These are phyloP conservation scores for Phaseolus lunatus DNA, from an alignment of 306 rosid genomes.

Conservation along the genomic window DNA sequence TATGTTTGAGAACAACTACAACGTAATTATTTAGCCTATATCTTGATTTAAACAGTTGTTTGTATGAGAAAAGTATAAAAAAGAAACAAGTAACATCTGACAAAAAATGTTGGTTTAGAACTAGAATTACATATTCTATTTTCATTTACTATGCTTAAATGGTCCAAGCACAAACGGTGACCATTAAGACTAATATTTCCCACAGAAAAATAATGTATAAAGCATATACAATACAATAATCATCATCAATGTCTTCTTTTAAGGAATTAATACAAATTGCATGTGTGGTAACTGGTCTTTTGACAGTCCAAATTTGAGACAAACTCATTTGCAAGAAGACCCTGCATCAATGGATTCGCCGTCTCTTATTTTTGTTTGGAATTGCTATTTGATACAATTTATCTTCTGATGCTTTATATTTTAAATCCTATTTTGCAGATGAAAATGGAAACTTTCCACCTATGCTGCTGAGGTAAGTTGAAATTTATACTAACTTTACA, in stretches of 20 bases:
- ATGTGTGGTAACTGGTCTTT: background rate
- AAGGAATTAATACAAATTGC: background rate
- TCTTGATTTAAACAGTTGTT: background rate
- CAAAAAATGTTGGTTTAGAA: background rate
- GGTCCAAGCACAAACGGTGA: background rate
- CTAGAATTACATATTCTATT: background rate
- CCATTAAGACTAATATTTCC: background rate
- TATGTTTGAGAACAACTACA: no score
- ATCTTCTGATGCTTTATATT: conserved; percentile 34
- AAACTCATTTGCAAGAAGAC: background rate
- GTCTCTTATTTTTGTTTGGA: background rate
- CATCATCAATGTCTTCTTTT: background rate
- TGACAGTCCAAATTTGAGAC: conserved; percentile 9
- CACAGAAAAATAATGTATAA: background rate
- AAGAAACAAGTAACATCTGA: background rate
- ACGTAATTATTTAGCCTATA: no score
- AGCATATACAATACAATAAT: background rate
- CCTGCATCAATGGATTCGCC: background rate
- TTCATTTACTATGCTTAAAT: background rate
- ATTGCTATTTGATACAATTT: background rate
- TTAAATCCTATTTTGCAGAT: conserved; percentile 59
- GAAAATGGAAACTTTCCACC: conserved; percentile 68
- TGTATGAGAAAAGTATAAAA: background rate
- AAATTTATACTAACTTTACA: conserved; percentile 24
- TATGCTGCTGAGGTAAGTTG: conserved; percentile 51